Conservation (phyloP, 257 asterid species). For the Dorcoceras hygrometricum region DNA sequence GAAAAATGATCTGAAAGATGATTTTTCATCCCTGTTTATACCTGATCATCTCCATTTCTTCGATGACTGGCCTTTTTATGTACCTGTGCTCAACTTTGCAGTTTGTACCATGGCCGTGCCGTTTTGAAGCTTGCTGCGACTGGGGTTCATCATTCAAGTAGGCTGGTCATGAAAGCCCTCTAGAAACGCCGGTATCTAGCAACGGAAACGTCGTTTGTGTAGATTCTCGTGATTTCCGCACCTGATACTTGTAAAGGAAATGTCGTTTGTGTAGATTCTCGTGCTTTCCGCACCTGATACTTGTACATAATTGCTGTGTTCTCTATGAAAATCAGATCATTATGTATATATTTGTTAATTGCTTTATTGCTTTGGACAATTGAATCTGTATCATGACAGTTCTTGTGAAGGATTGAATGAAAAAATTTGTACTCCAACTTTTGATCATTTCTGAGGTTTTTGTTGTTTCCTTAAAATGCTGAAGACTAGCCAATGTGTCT, state of each 20-base stretch:
- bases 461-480: too few relatives aligned
- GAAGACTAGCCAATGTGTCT: too few relatives aligned
- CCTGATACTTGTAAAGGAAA: constrained; percentile 20
- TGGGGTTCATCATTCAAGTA: constrained; percentile 70
- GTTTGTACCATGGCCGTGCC: constrained; percentile 79
- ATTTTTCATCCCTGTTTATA: not conserved
- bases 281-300: constrained; percentile 1
- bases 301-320: not conserved
- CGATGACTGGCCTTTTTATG: not conserved
- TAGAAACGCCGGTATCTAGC: constrained; percentile 18
- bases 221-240: not conserved
- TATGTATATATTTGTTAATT: not conserved
- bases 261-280: too few relatives aligned
- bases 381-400: not conserved
- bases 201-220: not conserved
- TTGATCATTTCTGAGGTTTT: too few relatives aligned
- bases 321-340: not conserved
- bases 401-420: not conserved
- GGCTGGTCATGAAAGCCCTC: constrained; percentile 51
- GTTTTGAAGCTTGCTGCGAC: constrained; percentile 57
- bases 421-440: not conserved
- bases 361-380: not conserved
- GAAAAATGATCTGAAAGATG: not conserved
- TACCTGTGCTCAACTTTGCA: constrained; percentile 29
- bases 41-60: not conserved